Evolutionary conservation across 2,329 filamentous ascomycete genomes (phyloP).

Genomic region (Paraconiothyrium brasiliense): DNA sequence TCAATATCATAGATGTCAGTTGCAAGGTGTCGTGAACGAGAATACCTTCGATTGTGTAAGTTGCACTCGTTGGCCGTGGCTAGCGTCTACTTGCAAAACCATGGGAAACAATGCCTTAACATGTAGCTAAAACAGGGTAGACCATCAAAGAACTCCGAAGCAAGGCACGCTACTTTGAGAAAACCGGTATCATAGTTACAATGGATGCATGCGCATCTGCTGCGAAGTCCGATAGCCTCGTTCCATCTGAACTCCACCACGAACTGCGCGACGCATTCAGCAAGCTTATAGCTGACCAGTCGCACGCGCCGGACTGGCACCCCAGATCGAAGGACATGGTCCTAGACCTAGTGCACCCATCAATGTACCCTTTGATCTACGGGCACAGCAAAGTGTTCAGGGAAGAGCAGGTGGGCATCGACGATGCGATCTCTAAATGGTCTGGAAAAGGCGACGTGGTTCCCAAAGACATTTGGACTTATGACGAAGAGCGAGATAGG

Average conservation of each 20-base stretch:
- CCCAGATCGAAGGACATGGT: constrained; percentile 63
- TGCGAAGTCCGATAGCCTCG: constrained; percentile 61
- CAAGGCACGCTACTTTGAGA: constrained; percentile 57
- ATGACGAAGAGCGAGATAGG: not conserved
- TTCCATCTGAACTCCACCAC: constrained; percentile 29
- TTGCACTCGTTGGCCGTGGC: not conserved
- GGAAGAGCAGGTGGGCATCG: constrained; percentile 21
- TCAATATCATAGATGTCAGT: not conserved
- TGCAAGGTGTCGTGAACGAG: constrained; percentile 12
- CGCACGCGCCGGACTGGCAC: constrained; percentile 62
- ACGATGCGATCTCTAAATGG: constrained; percentile 19
- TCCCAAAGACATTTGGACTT: not conserved
- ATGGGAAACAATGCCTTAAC: not conserved
- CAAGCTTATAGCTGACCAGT: constrained; percentile 48
- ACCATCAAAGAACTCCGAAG: constrained; percentile 56
- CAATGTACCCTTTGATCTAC: constrained; percentile 68
- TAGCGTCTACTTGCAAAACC: not conserved
- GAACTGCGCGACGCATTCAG: constrained; percentile 57
- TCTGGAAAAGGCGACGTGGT: constrained; percentile 11
- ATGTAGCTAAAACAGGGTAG: constrained; percentile 2
- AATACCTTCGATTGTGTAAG: constrained; percentile 15
- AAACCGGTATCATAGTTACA: constrained; percentile 25
- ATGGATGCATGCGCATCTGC: constrained; percentile 21
- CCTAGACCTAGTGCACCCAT: constrained; percentile 68
- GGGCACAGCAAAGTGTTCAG: constrained; percentile 42